phyloP scores from a whole-genome alignment of 345 rosid genomes.

The Nasturtium officinale region DNA sequence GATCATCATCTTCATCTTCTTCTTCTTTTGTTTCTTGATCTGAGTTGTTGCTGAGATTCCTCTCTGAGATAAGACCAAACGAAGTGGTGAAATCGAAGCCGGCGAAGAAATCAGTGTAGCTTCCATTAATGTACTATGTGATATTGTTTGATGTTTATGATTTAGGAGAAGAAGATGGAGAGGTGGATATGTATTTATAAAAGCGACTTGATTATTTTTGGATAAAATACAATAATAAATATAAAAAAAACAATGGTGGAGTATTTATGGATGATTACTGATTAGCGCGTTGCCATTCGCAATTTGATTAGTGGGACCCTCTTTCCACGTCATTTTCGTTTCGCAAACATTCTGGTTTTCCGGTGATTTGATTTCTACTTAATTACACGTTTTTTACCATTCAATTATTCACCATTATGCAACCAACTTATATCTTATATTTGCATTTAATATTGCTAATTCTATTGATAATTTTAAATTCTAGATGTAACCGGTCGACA shows the following conservation, averaged over 20 bases:
- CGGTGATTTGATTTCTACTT: slow-evolving; percentile 7
- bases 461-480: neutral
- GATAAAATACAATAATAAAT: neutral
- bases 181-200: slow-evolving; percentile 38
- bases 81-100: slow-evolving; percentile 7
- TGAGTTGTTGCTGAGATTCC: neutral
- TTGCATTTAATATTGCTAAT: neutral
- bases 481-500: neutral
- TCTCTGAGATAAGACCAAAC: neutral
- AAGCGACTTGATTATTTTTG: neutral
- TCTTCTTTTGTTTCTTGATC: neutral
- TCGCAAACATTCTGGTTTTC: neutral
- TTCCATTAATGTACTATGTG: slow-evolving; percentile 11
- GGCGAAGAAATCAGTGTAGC: slow-evolving; percentile 31
- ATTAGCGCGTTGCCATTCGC: slow-evolving; percentile 28
- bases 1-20: neutral
- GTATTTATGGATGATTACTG: neutral
- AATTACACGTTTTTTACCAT: slow-evolving; percentile 19
- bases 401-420: slow-evolving; percentile 8
- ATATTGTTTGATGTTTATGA: neutral
- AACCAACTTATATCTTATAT: neutral
- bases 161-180: slow-evolving; percentile 22
- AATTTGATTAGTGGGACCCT: slow-evolving; percentile 19
- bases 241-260: neutral
- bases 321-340: slow-evolving; percentile 20